Evolutionary conservation across 805 yeast species (phyloP).

Genomic region (Candida stauntonica): DNA sequence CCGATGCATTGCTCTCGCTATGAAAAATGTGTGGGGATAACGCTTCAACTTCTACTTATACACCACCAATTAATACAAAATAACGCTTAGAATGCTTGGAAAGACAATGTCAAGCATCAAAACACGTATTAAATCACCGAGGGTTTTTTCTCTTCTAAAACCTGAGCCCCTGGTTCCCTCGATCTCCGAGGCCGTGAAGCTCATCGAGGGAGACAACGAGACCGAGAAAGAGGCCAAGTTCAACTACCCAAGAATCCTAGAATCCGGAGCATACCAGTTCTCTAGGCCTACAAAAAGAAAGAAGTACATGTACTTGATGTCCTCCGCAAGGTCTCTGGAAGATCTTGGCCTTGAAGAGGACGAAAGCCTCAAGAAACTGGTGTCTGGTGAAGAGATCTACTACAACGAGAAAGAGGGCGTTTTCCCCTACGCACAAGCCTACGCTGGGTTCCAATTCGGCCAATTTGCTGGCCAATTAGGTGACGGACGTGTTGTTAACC

Average conservation of each 20-base stretch:
- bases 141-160: conserved; percentile 4
- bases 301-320: conserved; percentile 48
- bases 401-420: conserved; percentile 35
- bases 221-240: conserved; percentile 28
- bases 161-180: conserved; percentile 31
- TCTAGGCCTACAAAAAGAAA: conserved; percentile 61
- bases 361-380: conserved; percentile 45
- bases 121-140: background rate
- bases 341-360: conserved; percentile 56
- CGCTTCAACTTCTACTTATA: too few species aligned
- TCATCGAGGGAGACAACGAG: conserved; percentile 24
- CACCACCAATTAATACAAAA: too few species aligned
- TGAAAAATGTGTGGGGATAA: too few species aligned
- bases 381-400: conserved; percentile 54
- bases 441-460: conserved; percentile 97
- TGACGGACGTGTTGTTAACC: conserved; percentile 85
- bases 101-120: too few species aligned
- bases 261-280: conserved; percentile 69
- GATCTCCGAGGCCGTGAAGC: conserved; percentile 26
- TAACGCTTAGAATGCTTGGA: too few species aligned
- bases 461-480: conserved; percentile 96
- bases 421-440: conserved; percentile 84
- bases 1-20: too few species aligned
- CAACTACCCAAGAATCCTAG: conserved; percentile 47
- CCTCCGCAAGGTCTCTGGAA: conserved; percentile 54